Conservation (phyloP, 306 rosid genomes). For the Hylodesmum podocarpum region DNA sequence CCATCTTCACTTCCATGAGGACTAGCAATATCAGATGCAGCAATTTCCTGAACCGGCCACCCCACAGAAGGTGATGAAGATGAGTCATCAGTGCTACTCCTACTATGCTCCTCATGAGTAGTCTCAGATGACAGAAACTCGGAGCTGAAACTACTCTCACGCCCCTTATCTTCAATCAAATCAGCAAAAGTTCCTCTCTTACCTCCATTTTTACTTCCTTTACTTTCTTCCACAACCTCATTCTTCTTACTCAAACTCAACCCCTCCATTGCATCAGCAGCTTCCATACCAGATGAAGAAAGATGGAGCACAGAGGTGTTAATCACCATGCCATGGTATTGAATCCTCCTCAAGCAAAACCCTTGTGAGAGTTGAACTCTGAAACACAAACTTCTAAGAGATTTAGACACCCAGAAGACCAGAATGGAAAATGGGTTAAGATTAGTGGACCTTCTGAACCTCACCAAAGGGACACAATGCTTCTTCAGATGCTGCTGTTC, state of each 20-base stretch:
- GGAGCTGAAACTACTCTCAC: conserved; percentile 78
- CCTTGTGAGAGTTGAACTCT: conserved; percentile 50
- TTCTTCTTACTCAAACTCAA: conserved; percentile 46
- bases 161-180: conserved; percentile 62
- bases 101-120: conserved; percentile 73
- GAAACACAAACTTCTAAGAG: conserved; percentile 43
- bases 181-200: conserved; percentile 42
- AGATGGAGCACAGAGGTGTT: conserved; percentile 52
- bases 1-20: conserved; percentile 31
- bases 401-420: conserved; percentile 57
- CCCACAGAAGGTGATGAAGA: conserved; percentile 70
- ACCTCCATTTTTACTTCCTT: conserved; percentile 33
- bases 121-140: conserved; percentile 79
- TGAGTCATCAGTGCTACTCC: conserved; percentile 69
- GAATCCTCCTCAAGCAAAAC: conserved; percentile 52
- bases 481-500: conserved; percentile 38
- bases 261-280: conserved; percentile 50
- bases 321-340: conserved; percentile 51
- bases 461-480: conserved; percentile 50
- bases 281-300: conserved; percentile 37
- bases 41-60: conserved; percentile 55
- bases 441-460: conserved; percentile 27
- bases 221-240: conserved; percentile 29
- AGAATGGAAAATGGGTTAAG: conserved; percentile 51
- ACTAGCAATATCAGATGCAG: conserved; percentile 41